A percentile compares a stretch with the other conserved stretches of the same genome.
Evolutionary conservation across 805 yeast species (phyloP).

Genomic region (Metschnikowia corniflorae): DNA sequence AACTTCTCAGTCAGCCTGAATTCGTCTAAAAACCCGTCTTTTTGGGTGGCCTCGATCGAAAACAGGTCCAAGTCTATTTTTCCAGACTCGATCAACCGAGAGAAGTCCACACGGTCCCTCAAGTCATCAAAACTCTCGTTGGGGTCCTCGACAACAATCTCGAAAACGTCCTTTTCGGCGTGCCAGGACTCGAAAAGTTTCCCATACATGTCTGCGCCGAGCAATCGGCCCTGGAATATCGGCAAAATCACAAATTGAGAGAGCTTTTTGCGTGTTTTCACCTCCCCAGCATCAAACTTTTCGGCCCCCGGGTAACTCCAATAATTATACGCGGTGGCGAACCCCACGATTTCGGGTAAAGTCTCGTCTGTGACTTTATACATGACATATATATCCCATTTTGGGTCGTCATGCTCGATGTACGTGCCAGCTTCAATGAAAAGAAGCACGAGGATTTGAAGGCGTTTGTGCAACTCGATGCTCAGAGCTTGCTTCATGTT

Average conservation of each 20-base stretch:
- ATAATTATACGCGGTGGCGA: conserved; percentile 77
- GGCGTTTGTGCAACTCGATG: conserved; percentile 55
- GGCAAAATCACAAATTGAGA: conserved; percentile 87
- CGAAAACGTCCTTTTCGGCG: conserved; percentile 49
- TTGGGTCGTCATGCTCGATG: conserved; percentile 69
- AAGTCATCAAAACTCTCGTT: conserved; percentile 88
- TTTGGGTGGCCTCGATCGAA: conserved; percentile 6
- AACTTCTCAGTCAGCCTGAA: conserved; percentile 49
- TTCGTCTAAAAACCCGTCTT: conserved; percentile 36
- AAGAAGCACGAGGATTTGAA: conserved; percentile 75
- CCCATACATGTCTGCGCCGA: conserved; percentile 68
- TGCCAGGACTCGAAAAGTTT: conserved; percentile 55
- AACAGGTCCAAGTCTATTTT: conserved; percentile 9
- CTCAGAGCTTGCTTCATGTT: conserved; percentile 41
- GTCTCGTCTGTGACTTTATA: conserved; percentile 24
- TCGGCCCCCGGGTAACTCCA: conserved; percentile 64
- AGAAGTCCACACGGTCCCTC: conserved; percentile 76
- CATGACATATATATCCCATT: conserved; percentile 76
- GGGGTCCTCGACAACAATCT: conserved; percentile 92
- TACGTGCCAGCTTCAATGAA: conserved; percentile 93
- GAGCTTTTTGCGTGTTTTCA: conserved; percentile 61
- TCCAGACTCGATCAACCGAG: conserved; percentile 14
- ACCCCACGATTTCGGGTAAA: conserved; percentile 61
- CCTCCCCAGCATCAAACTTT: conserved; percentile 45
- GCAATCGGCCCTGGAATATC: conserved; percentile 68